A percentile compares a stretch with the other conserved stretches of the same genome.
Evolutionary conservation across 1,284 basidiomycete species (phyloP).

Genomic region (Moesziomyces sp.): DNA sequence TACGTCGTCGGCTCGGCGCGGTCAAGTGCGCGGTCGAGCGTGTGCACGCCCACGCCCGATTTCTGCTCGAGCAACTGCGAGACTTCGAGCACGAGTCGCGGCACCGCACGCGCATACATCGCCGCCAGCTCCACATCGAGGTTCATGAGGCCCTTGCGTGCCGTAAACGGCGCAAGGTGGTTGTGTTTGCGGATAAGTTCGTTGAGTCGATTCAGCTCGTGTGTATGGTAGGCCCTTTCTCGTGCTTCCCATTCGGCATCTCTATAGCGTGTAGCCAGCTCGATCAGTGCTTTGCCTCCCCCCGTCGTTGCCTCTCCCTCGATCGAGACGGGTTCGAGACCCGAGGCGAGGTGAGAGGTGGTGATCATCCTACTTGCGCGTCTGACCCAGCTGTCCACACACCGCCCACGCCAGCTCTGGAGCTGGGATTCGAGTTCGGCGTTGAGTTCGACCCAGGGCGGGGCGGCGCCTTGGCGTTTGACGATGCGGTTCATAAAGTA

Average conservation of each 20-base stretch:
- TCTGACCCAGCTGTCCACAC: slow-evolving; percentile 75
- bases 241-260: slow-evolving; percentile 80
- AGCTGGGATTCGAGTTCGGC: slow-evolving; percentile 74
- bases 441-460: slow-evolving; percentile 92
- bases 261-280: slow-evolving; percentile 71
- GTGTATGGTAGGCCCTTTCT: slow-evolving; percentile 70
- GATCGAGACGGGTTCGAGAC: slow-evolving; percentile 69
- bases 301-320: neutral
- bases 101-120: slow-evolving; percentile 23
- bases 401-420: slow-evolving; percentile 74
- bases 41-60: neutral
- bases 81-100: slow-evolving; percentile 14
- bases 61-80: slow-evolving; percentile 6
- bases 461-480: slow-evolving; percentile 82
- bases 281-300: slow-evolving; percentile 19
- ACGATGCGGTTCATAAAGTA: slow-evolving; percentile 85
- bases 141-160: slow-evolving; percentile 49
- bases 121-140: slow-evolving; percentile 28
- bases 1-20: slow-evolving; percentile 10
- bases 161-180: slow-evolving; percentile 53
- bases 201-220: slow-evolving; percentile 52
- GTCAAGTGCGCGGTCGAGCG: slow-evolving; percentile 2
- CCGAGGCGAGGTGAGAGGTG: slow-evolving; percentile 67
- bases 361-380: slow-evolving; percentile 75
- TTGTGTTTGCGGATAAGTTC: slow-evolving; percentile 56